Evolutionary conservation across 176 grass and related monocot genomes (phyloP).

Genomic region (Cymbopogon citratus): DNA sequence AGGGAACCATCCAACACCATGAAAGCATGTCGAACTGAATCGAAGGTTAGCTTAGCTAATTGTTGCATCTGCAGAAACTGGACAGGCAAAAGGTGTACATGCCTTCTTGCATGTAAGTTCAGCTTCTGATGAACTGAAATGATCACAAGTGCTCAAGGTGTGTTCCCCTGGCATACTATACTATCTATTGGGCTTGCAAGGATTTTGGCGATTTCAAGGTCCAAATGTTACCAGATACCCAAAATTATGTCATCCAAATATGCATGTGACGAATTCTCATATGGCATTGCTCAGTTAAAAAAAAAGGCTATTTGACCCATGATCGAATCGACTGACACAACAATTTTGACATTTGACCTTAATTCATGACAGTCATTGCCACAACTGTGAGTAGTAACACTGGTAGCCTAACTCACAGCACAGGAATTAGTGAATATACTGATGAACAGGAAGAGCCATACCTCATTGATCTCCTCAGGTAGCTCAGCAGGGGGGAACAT

Average conservation of each 20-base stretch:
- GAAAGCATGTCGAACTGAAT: background rate
- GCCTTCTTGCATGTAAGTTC: background rate
- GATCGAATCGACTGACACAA: background rate
- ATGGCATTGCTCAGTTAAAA: background rate
- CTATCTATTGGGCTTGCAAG: background rate
- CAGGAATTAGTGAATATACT: background rate
- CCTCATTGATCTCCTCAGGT: slow-evolving; percentile 52
- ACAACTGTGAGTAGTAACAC: background rate
- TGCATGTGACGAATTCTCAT: background rate
- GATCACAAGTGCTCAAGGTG: background rate
- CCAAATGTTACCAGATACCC: background rate
- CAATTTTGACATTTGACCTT: background rate
- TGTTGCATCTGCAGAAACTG: background rate
- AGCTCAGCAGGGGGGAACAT: slow-evolving; percentile 10
- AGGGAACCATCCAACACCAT: background rate
- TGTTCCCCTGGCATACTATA: background rate
- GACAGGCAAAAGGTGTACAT: background rate
- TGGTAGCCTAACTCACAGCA: background rate
- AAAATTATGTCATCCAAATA: background rate
- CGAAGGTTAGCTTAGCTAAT: background rate
- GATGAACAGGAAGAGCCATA: background rate
- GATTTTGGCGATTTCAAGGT: background rate
- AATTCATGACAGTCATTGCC: background rate
- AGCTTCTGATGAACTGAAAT: background rate
- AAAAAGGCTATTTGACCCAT: background rate